phyloP scores from a whole-genome alignment of 106 monocot genomes.

The Dendrobium chrysotoxum region DNA sequence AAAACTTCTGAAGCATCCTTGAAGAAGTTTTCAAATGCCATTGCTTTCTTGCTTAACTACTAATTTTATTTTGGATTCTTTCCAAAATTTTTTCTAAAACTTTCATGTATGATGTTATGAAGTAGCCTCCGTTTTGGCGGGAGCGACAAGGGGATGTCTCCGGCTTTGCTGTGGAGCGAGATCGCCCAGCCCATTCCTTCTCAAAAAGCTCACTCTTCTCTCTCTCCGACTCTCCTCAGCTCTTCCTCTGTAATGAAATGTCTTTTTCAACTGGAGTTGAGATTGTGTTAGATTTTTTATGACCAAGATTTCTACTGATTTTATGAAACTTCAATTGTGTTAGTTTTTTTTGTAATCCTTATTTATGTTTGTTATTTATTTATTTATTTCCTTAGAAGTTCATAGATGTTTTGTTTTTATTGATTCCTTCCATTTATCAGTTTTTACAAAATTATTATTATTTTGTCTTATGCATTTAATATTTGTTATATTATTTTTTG shows the following conservation, averaged over 20 bases:
- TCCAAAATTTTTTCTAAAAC: too few species aligned
- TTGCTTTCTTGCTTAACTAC: too few species aligned
- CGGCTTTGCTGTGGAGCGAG: conserved; percentile 81
- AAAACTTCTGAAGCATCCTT: too few species aligned
- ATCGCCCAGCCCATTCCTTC: conserved; percentile 74
- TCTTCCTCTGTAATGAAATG: too few species aligned
- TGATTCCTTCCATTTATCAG: background rate
- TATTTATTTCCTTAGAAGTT: background rate
- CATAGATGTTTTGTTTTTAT: background rate
- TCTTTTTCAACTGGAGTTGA: background rate
- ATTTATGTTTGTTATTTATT: background rate
- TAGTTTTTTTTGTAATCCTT: background rate
- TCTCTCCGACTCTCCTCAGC: too few species aligned
- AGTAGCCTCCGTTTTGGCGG: conserved; percentile 43
- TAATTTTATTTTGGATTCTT: too few species aligned
- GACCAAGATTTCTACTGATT: background rate
- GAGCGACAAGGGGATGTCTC: conserved; percentile 60
- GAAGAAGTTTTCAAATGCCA: too few species aligned
- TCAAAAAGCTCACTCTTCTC: background rate
- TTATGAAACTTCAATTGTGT: background rate
- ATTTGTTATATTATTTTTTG: background rate
- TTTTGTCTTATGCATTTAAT: background rate
- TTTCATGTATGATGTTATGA: background rate
- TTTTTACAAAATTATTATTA: background rate
- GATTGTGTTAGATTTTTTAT: background rate